Evolutionary conservation across 208 protist genomes (phyloP), one percentile per base, ranked within the genome.

Genomic region (Trypanosoma melophagium): DNA sequence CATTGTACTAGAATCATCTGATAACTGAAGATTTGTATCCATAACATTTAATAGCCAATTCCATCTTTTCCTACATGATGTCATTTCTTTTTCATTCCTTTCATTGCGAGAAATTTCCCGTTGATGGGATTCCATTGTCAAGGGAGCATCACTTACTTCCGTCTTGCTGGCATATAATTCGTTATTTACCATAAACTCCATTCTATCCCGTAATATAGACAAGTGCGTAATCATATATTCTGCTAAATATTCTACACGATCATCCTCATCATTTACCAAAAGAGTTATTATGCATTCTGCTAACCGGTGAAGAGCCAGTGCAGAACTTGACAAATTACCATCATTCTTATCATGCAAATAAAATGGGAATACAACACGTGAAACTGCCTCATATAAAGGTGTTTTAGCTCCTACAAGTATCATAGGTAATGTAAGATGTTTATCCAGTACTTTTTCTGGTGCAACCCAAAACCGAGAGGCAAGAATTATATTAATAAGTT

Each of bases 1-100:
- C 5, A n/a, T 0, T 35, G 45, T 17, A n/a, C n/a, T n/a, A 4
- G 17, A 49, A 5, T 42, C 53, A 35, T 58, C 28, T 35, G 28
- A 5, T 35, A 35, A 35, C 1, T 35, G 28, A 35, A 35, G 28
- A 35, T 57, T 62, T 25, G 8, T 44, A 41, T 67, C 41, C 51
- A 74, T 60, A 17, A n/a, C 24, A 55, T 61, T 66, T 44, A 74
- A 52, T 17, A 74, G 25, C 68, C 68, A 74, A 21, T 53, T 47
- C 68, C 68, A 74, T 31, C 53, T 66, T 3, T 0, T 25, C 3
- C 60, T 12, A 47, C 41, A n/a, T 44, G 38, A 49, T 12, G 0
- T 16, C 3, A 42, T 9, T 63, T 13, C n/a, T 38, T 41, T 44
- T 35, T 65, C 0, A 51, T 44, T 28, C 16, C 0, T 14, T 45